These are phyloP conservation scores for Chlamydomonas sp. DNA, from an alignment of 139 green algal genomes.

Conservation along the genomic window DNA sequence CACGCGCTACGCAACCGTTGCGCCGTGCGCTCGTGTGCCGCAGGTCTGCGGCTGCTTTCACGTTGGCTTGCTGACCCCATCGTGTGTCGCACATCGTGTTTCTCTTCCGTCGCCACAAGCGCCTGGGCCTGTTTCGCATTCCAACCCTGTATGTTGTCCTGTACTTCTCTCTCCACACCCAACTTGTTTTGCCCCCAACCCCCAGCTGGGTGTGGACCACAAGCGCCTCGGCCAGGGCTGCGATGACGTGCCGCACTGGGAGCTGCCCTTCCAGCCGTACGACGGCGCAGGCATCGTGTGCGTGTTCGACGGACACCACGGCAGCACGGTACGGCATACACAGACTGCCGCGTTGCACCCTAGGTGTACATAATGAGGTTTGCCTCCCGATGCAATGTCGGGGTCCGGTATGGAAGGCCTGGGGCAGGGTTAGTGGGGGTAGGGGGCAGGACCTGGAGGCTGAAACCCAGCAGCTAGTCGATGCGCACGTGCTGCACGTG, in stretches of 20 bases:
- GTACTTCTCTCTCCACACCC: background rate
- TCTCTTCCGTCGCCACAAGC: no score
- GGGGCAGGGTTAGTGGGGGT: no score
- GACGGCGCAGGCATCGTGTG: slow-evolving; percentile 28
- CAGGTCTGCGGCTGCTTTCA: no score
- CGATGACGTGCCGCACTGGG: slow-evolving; percentile 62
- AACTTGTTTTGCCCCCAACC: background rate
- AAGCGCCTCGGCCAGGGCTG: slow-evolving; percentile 44
- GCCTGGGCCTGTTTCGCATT: background rate
- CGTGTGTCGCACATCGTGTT: no score
- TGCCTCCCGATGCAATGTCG: no score
- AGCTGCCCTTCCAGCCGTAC: slow-evolving; percentile 45
- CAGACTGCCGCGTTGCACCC: slow-evolving; percentile 26
- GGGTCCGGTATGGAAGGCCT: no score
- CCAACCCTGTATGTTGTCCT: background rate
- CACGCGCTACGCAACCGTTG: no score
- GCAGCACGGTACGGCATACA: slow-evolving; percentile 39
- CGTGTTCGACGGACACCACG: slow-evolving; percentile 67
- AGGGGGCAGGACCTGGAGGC: no score
- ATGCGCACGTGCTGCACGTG: no score
- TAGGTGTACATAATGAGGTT: background rate
- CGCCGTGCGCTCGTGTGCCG: no score
- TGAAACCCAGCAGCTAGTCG: no score
- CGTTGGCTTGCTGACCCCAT: no score
- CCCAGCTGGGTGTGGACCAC: slow-evolving; percentile 48